phyloP scores from a whole-genome alignment of 345 rosid species.

The Fremontodendron californicum region DNA sequence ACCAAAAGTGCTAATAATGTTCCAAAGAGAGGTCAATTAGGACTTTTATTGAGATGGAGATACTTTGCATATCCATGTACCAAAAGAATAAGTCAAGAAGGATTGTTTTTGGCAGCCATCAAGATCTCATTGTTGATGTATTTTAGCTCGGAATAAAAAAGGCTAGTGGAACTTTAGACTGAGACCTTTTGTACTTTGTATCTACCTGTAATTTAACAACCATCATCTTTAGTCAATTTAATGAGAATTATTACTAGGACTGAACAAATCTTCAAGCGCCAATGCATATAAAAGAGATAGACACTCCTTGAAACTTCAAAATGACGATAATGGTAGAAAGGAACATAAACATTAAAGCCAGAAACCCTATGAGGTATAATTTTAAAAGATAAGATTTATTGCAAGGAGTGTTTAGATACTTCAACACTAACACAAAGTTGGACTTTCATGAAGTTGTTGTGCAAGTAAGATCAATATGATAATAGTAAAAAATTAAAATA shows the following conservation, averaged over 20 bases:
- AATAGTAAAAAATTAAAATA: background rate
- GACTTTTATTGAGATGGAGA: background rate
- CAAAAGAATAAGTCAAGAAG: background rate
- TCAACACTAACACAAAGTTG: background rate
- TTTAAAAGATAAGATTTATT: background rate
- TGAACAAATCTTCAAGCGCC: background rate
- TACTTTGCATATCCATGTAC: background rate
- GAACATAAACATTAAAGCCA: conserved; percentile 3
- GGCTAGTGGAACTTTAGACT: background rate
- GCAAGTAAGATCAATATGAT: conserved; percentile 2
- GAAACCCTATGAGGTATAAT: background rate
- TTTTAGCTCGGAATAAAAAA: background rate
- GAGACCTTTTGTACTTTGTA: background rate
- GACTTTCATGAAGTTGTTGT: background rate
- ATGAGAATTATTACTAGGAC: background rate
- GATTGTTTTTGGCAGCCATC: background rate
- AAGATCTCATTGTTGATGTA: background rate
- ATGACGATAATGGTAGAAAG: background rate
- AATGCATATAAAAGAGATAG: background rate
- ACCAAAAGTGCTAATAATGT: background rate
- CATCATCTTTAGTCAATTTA: background rate
- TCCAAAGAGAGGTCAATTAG: background rate
- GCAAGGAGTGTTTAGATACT: background rate
- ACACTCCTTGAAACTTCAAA: conserved; percentile 1
- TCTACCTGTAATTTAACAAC: background rate